Evolutionary conservation across 2,329 filamentous ascomycete genomes (phyloP).

Genomic region (Orbilia ellipsospora): DNA sequence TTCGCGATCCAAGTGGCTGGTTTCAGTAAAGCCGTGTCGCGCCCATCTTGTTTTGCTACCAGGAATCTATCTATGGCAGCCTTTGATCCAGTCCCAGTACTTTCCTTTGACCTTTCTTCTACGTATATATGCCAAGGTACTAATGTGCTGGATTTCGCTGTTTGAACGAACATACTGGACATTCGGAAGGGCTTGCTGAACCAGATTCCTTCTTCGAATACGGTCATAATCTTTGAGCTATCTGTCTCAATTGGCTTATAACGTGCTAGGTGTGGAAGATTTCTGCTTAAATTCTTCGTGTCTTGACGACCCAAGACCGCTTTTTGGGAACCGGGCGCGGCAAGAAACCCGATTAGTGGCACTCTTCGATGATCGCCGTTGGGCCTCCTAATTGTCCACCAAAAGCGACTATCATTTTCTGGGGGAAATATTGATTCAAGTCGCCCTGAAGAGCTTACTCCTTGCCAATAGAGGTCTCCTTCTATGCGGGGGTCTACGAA

Average conservation of each 20-base stretch:
- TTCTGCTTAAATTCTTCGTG: conserved; percentile 14
- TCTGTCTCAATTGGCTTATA: conserved; percentile 30
- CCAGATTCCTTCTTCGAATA: conserved; percentile 20
- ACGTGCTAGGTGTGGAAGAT: conserved; percentile 20
- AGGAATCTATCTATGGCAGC: conserved; percentile 12
- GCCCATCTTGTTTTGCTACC: conserved; percentile 14
- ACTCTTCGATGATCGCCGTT: conserved; percentile 6
- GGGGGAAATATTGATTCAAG: conserved; percentile 10
- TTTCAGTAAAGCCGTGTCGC: neutral
- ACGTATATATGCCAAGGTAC: conserved; percentile 28
- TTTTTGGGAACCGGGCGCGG: neutral
- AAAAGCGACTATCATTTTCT: conserved; percentile 19
- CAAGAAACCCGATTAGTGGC: conserved; percentile 16
- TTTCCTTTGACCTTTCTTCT: neutral
- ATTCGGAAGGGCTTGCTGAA: conserved; percentile 19
- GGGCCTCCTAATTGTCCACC: conserved; percentile 11
- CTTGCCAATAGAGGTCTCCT: conserved; percentile 17
- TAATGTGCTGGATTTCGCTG: conserved; percentile 22
- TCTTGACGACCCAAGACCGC: neutral
- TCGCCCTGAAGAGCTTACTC: neutral
- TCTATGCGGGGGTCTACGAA: conserved; percentile 28
- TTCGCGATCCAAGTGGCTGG: conserved; percentile 11
- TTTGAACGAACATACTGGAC: conserved; percentile 18
- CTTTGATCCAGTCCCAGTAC: neutral
- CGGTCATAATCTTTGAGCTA: neutral